Percentiles rank a stretch among this genome's conserved stretches.
These are phyloP conservation scores for Fusarium praegraminearum DNA, from an alignment of 2,329 filamentous ascomycete genomes.

Conservation along the genomic window DNA sequence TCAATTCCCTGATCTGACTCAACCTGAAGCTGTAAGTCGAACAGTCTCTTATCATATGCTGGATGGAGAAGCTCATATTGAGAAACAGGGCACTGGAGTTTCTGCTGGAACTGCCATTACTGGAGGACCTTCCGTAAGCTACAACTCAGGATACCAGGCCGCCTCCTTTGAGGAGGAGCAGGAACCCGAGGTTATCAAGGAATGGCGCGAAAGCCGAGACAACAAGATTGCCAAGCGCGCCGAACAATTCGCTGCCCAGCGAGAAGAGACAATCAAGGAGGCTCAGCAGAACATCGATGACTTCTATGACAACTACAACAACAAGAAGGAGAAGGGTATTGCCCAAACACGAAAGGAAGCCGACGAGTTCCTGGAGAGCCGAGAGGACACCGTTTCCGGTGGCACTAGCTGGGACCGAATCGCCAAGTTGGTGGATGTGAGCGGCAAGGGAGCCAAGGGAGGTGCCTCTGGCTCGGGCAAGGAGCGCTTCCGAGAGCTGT, in stretches of 20 bases:
- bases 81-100: constrained; percentile 48
- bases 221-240: constrained; percentile 85
- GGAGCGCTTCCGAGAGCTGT: constrained; percentile 92
- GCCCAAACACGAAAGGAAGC: constrained; percentile 90
- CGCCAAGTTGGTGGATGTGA: constrained; percentile 96
- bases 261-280: constrained; percentile 86
- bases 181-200: constrained; percentile 87
- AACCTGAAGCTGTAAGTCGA: constrained; percentile 51
- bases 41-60: neutral
- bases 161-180: constrained; percentile 75
- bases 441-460: constrained; percentile 89
- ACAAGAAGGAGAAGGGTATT: constrained; percentile 95
- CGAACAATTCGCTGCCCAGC: constrained; percentile 84
- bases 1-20: constrained; percentile 85
- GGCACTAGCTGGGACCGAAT: constrained; percentile 99
- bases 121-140: constrained; percentile 74
- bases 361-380: constrained; percentile 87
- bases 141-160: constrained; percentile 71
- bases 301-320: constrained; percentile 99
- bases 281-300: constrained; percentile 96
- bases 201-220: constrained; percentile 93
- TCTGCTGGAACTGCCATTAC: constrained; percentile 69
- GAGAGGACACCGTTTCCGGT: constrained; percentile 92
- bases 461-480: constrained; percentile 93
- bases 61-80: constrained; percentile 20